A percentile compares a stretch with the other conserved stretches of the same genome.
Evolutionary conservation across 257 asterid species (phyloP).

Genomic region (Solanum clarkiae): DNA sequence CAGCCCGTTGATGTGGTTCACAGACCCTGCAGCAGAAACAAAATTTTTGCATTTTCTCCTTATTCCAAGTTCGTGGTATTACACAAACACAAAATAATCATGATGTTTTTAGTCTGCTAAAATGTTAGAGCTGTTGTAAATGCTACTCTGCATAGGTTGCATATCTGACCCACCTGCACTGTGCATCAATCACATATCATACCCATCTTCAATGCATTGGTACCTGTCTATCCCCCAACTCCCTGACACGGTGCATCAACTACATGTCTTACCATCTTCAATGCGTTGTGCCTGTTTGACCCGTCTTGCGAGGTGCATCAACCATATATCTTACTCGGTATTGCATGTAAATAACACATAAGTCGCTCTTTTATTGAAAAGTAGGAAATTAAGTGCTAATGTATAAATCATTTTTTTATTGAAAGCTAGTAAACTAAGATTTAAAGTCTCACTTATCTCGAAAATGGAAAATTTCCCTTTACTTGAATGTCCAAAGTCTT

Average conservation of each 20-base stretch:
- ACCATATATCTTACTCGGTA: background rate
- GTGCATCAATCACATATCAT: background rate
- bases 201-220: background rate
- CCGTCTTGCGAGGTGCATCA: background rate
- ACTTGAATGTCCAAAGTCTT: background rate
- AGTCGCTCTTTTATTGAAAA: background rate
- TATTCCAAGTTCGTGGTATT: too few relatives aligned
- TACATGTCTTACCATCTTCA: background rate
- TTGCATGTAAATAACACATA: background rate
- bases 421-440: background rate
- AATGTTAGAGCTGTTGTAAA: background rate
- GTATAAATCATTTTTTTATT: background rate
- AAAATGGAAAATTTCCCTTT: background rate
- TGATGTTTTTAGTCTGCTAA: background rate
- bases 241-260: background rate
- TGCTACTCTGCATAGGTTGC: background rate
- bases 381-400: background rate
- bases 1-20: too few relatives aligned
- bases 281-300: background rate
- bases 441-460: background rate
- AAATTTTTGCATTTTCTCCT: too few relatives aligned
- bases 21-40: too few relatives aligned
- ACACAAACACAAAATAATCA: background rate
- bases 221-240: background rate
- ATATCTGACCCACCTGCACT: background rate